Conservation (phyloP, 192 early-diverging fungal species). For the Spinellus fusiger region DNA sequence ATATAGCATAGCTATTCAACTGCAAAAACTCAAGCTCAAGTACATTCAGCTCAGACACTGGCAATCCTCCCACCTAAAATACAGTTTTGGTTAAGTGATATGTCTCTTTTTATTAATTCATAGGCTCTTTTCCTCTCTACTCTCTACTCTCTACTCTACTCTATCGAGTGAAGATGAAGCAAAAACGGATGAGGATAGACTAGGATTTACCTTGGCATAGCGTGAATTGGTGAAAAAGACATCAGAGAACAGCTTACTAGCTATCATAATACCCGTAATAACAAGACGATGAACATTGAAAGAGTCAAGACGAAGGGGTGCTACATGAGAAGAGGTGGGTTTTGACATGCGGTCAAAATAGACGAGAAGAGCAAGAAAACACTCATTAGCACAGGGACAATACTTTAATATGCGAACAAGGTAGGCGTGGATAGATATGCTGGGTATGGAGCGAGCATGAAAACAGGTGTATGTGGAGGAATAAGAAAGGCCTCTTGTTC, state of each 20-base stretch:
- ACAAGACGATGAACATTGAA: slow-evolving; percentile 89
- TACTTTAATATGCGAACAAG: slow-evolving; percentile 89
- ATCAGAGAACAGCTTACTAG: slow-evolving; percentile 86
- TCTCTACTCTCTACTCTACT: neutral
- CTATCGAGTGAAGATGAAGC: no score
- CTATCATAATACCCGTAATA: slow-evolving; percentile 85
- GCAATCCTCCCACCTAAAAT: slow-evolving; percentile 74
- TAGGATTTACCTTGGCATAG: slow-evolving; percentile 60
- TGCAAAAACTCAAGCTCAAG: slow-evolving; percentile 87
- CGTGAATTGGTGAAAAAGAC: slow-evolving; percentile 92
- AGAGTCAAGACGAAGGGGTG: slow-evolving; percentile 71
- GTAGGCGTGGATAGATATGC: slow-evolving; percentile 84
- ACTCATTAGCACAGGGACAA: slow-evolving; percentile 88
- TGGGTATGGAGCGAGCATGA: slow-evolving; percentile 85
- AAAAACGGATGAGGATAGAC: no score
- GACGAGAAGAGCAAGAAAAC: slow-evolving; percentile 84
- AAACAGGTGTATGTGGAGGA: slow-evolving; percentile 62
- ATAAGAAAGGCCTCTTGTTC: slow-evolving; percentile 22
- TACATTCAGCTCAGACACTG: slow-evolving; percentile 85
- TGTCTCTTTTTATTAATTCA: neutral
- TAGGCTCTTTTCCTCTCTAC: neutral
- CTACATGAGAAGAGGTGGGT: slow-evolving; percentile 45
- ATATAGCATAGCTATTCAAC: slow-evolving; percentile 76
- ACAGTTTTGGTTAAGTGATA: neutral
- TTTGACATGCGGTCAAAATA: slow-evolving; percentile 86